Evolutionary conservation across 305 asterid genomes (phyloP), one percentile per base, ranked within the genome.

Genomic region (Fraxinus floribunda): DNA sequence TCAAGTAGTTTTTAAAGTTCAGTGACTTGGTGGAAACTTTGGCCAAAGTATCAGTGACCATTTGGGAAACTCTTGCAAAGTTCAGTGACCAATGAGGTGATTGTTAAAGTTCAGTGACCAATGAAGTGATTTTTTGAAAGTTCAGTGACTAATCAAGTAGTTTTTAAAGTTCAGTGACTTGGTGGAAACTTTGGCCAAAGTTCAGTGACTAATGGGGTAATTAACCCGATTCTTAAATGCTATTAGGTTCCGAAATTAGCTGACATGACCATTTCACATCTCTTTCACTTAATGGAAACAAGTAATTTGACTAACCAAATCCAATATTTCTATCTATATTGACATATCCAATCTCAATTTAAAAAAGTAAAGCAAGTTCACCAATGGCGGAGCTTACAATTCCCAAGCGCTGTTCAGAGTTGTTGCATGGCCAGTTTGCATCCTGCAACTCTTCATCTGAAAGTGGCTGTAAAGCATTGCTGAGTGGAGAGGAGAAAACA

Each of bases 381-480:
- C 46, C 6, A 24, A 39, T 36, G 82, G 26, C 74, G 36, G 70
- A 79, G 78, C 90, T 89, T 85, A 94, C 98, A 26, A 86, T 84
- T 87, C 90, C 92, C 38, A 87, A 64, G 39, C 70, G 94, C 85
- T 84, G 90, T 82, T 85, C 87, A 29, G 89, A 79, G 86, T 75
- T 85, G 77, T 78, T 84, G 80, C 60, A 91, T 64, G 90, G 82
- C 94, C 93, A 93, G 85, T 68, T 87, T 46, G 79, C 85, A 80
- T 52, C 85, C 80, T 84, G 90, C 79, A 91, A 80, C 73, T 88
- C 91, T 77, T 85, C 92, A 76, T 86, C 84, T 94, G 92, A 92
- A 10, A 82, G 85, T 35, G 88, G 90, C 62, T 80, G 91, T 82
- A 89, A 68, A 30, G 86, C 77, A 68, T 78, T 74, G 62, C 80